phyloP scores from a whole-genome alignment of 495 filamentous ascomycete genomes.

The Talaromyces liani region DNA sequence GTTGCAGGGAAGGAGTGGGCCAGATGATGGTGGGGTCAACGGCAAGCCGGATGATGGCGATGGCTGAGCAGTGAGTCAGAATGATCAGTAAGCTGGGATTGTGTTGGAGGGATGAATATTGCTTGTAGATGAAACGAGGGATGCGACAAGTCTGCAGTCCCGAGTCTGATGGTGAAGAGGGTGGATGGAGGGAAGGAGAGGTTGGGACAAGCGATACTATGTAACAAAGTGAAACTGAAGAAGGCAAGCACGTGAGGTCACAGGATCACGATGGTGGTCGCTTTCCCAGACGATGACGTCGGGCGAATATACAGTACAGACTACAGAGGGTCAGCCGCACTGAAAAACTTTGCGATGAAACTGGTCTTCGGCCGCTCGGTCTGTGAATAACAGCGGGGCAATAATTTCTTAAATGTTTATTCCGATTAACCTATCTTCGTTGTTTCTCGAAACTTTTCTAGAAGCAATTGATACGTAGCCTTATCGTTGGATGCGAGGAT shows the following conservation, averaged over 20 bases:
- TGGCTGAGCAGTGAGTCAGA: slow-evolving; percentile 1
- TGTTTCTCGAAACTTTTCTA: neutral
- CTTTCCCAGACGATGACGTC: neutral
- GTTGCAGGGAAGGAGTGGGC: slow-evolving; percentile 3
- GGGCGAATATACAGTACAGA: neutral
- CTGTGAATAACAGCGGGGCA: neutral
- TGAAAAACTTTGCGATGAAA: neutral
- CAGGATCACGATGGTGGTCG: neutral
- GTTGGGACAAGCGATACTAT: neutral
- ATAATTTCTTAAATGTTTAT: neutral
- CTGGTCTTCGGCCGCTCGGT: neutral
- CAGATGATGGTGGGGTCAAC: slow-evolving; percentile 3
- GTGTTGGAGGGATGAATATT: neutral
- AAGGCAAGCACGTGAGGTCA: slow-evolving; percentile 6
- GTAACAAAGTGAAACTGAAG: neutral
- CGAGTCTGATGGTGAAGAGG: neutral
- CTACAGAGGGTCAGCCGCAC: slow-evolving; percentile 3
- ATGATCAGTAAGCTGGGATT: neutral
- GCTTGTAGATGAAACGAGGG: neutral
- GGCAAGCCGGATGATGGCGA: neutral
- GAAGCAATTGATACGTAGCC: neutral
- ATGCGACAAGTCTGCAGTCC: neutral
- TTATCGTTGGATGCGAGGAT: neutral
- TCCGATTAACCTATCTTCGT: neutral
- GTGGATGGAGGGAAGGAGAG: neutral